A percentile compares a stretch with the other conserved stretches of the same genome.
Conservation (phyloP, 345 rosid species). For the Arabidopsis arenosa region DNA sequence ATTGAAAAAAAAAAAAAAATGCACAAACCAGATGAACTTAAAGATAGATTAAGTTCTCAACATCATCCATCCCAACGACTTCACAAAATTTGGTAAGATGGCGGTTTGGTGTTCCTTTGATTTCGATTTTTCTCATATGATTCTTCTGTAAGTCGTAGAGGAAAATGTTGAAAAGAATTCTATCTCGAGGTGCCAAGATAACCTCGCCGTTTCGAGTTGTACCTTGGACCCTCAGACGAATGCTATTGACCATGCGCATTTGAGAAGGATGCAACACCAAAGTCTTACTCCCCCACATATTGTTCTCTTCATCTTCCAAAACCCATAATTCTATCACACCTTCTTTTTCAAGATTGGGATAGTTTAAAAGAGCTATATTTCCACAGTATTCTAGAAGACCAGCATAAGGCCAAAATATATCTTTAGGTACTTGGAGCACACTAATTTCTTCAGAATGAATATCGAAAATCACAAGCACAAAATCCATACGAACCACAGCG, state of each 20-base stretch:
- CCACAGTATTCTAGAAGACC: not conserved
- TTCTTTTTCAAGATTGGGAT: not conserved
- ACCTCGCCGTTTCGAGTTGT: conserved; percentile 24
- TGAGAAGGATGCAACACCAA: conserved; percentile 23
- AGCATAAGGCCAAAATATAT: too few species aligned
- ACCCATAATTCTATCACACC: conserved; percentile 11
- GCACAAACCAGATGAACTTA: too few species aligned
- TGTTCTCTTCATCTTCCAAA: conserved; percentile 7
- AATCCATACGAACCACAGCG: not conserved
- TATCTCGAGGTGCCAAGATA: conserved; percentile 1
- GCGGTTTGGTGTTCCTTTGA: not conserved
- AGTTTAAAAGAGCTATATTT: conserved; percentile 1
- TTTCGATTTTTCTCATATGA: conserved; percentile 20
- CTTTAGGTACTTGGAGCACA: not conserved
- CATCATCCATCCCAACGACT: not conserved
- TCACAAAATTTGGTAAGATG: not conserved
- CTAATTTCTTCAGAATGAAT: conserved; percentile 18
- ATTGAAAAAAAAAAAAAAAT: too few species aligned
- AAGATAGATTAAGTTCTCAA: conserved; percentile 20
- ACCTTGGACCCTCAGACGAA: not conserved
- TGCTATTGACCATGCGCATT: not conserved
- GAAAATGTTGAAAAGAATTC: not conserved
- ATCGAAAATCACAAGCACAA: conserved; percentile 23
- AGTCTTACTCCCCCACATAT: not conserved
- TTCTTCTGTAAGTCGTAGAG: conserved; percentile 26